Evolutionary conservation across 1,284 basidiomycete genomes (phyloP).

Genomic region (Amylostereum chailletii): DNA sequence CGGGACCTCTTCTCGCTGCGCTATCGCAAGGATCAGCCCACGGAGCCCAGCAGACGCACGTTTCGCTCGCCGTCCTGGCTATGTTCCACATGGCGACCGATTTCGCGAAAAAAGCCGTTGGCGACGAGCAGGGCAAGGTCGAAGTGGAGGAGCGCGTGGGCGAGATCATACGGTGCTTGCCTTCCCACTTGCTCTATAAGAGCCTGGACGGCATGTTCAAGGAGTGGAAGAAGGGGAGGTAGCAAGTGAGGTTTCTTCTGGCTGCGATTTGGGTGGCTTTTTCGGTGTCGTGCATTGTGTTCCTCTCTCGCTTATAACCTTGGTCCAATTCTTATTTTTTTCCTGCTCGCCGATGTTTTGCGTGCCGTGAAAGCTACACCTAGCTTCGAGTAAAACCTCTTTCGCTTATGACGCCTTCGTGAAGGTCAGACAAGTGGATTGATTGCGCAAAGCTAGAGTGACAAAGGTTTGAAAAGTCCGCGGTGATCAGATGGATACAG

Average conservation of each 20-base stretch:
- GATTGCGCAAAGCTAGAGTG: too few relatives aligned
- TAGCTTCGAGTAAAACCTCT: too few relatives aligned
- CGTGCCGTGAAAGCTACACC: too few relatives aligned
- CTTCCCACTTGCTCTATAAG: conserved; percentile 78
- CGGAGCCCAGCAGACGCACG: conserved; percentile 84
- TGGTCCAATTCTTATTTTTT: too few relatives aligned
- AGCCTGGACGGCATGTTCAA: conserved; percentile 89
- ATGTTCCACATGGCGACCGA: conserved; percentile 81
- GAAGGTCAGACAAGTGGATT: too few relatives aligned
- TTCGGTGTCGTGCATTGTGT: too few relatives aligned
- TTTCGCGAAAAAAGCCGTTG: conserved; percentile 65
- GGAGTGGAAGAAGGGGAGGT: conserved; percentile 80
- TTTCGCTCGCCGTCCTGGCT: conserved; percentile 84
- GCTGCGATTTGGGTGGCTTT: too few relatives aligned
- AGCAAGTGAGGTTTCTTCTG: conserved; percentile 17
- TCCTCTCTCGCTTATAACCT: too few relatives aligned
- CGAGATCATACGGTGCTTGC: conserved; percentile 83
- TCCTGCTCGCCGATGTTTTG: too few relatives aligned
- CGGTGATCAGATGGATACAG: too few relatives aligned
- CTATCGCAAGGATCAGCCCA: conserved; percentile 70
- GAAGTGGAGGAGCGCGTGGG: conserved; percentile 76
- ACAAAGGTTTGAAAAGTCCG: too few relatives aligned
- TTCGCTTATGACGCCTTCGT: too few relatives aligned
- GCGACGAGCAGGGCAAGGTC: conserved; percentile 49
- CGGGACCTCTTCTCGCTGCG: conserved; percentile 59